Evolutionary conservation across 441 rosid genomes (phyloP).

Genomic region (Melastoma candidum): DNA sequence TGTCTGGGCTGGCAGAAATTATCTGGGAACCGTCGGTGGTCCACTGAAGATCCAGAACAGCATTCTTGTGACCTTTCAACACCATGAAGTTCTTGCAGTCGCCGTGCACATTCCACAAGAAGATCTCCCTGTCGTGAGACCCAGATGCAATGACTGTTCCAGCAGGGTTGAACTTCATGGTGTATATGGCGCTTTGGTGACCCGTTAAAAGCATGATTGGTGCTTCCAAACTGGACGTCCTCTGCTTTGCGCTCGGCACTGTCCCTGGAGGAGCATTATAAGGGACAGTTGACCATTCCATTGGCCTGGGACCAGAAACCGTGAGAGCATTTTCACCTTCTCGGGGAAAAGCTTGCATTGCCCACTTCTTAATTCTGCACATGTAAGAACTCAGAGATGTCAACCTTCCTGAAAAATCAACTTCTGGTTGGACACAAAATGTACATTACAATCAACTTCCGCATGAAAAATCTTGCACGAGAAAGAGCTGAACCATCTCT

Average conservation of each 20-base stretch:
- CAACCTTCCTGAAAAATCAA: too few relatives aligned
- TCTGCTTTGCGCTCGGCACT: slow-evolving; percentile 45
- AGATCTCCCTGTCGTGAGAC: slow-evolving; percentile 85
- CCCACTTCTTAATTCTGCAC: background rate
- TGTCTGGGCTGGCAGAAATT: slow-evolving; percentile 86
- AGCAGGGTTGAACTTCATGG: slow-evolving; percentile 82
- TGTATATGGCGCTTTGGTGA: slow-evolving; percentile 73
- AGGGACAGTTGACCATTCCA: slow-evolving; percentile 79
- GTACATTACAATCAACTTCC: too few relatives aligned
- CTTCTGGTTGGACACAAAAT: too few relatives aligned
- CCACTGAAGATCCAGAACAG: slow-evolving; percentile 88
- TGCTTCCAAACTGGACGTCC: slow-evolving; percentile 78
- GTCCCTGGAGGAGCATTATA: slow-evolving; percentile 42
- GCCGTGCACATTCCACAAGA: slow-evolving; percentile 75
- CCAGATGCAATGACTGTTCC: slow-evolving; percentile 86
- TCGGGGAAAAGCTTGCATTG: slow-evolving; percentile 61
- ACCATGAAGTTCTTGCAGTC: slow-evolving; percentile 95
- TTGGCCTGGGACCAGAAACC: slow-evolving; percentile 61
- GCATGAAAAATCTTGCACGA: too few relatives aligned
- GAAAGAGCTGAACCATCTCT: too few relatives aligned
- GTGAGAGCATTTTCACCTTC: slow-evolving; percentile 58
- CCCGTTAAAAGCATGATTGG: slow-evolving; percentile 84
- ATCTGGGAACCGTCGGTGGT: slow-evolving; percentile 78
- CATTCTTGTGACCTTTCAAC: slow-evolving; percentile 87
- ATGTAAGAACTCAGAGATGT: too few relatives aligned